Percentiles rank a stretch among this genome's conserved stretches.
These are phyloP conservation scores for Leptomonas pyrrhocoris DNA, from an alignment of 208 protist species.

Conservation along the genomic window DNA sequence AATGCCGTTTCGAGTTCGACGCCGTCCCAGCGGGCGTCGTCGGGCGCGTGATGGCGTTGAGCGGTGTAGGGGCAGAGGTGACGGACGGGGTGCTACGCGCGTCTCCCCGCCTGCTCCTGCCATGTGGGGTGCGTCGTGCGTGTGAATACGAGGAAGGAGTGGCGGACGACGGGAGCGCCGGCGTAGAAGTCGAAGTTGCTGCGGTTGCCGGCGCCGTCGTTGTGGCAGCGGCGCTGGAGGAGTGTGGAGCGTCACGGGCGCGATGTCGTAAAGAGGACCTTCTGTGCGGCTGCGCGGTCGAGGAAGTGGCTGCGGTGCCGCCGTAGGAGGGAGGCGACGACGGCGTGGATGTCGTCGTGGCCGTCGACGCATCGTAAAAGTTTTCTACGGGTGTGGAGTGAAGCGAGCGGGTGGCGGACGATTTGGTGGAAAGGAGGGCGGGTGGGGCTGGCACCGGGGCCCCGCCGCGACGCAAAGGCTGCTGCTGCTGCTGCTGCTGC, in stretches of 20 bases:
- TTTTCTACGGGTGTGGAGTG: slow-evolving; percentile 12
- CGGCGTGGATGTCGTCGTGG: neutral
- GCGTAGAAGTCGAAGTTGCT: neutral
- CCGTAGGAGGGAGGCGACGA: neutral
- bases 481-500: neutral
- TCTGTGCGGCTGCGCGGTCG: neutral
- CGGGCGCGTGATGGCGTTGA: neutral
- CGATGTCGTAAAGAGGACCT: neutral
- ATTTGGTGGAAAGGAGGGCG: slow-evolving; percentile 13
- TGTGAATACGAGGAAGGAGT: neutral
- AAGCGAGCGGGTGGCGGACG: slow-evolving; percentile 7
- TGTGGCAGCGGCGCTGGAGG: neutral
- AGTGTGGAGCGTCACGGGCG: neutral
- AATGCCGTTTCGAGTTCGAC: neutral
- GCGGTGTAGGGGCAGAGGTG: neutral
- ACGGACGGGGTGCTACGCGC: neutral
- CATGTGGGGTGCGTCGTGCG: neutral
- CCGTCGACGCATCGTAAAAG: slow-evolving; percentile 3
- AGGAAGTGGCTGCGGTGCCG: neutral
- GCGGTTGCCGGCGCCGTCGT: neutral
- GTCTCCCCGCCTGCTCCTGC: neutral
- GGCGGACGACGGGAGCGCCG: neutral
- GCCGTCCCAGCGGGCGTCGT: neutral
- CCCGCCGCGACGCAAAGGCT: slow-evolving; percentile 24
- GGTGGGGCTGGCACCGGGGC: slow-evolving; percentile 21